Conservation (phyloP, 371 early-diverging fungal genomes). For the Actinomucor elegans region DNA sequence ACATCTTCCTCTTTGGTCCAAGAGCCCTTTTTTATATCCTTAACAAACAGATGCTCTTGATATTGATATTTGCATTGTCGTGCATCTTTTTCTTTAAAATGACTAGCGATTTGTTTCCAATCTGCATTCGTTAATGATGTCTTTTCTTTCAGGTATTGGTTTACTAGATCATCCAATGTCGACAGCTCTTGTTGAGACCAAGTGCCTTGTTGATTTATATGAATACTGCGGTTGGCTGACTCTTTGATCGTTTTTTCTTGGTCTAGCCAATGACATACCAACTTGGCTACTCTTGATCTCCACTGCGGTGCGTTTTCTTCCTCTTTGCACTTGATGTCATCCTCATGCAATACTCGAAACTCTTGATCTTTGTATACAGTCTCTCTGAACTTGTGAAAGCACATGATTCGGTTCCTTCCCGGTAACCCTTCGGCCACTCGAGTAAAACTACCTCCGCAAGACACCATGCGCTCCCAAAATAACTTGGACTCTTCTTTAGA, state of each 20-base stretch:
- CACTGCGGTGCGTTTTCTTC: conserved; percentile 22
- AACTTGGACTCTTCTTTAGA: conserved; percentile 21
- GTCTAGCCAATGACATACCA: conserved; percentile 20
- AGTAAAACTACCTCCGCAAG: conserved; percentile 18
- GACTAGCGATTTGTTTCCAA: conserved; percentile 14
- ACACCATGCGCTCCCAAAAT: conserved; percentile 29
- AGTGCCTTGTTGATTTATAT: not conserved
- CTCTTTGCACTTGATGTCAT: conserved; percentile 5
- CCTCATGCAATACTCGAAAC: conserved; percentile 11
- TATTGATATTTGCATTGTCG: conserved; percentile 25
- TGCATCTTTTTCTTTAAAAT: conserved; percentile 8
- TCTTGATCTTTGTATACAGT: conserved; percentile 11
- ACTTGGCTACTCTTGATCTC: conserved; percentile 20
- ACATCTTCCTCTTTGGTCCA: conserved; percentile 31
- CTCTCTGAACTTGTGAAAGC: conserved; percentile 21
- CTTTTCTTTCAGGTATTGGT: not conserved
- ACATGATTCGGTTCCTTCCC: conserved; percentile 21
- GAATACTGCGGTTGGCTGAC: not conserved
- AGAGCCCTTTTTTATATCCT: not conserved
- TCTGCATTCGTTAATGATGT: not conserved
- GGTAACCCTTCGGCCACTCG: conserved; percentile 20
- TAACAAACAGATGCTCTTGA: not conserved
- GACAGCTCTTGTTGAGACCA: conserved; percentile 25
- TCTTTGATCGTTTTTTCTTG: not conserved
- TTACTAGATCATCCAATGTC: not conserved